Evolutionary conservation across 345 rosid genomes (phyloP).

Genomic region (Moricandia moricandioides): DNA sequence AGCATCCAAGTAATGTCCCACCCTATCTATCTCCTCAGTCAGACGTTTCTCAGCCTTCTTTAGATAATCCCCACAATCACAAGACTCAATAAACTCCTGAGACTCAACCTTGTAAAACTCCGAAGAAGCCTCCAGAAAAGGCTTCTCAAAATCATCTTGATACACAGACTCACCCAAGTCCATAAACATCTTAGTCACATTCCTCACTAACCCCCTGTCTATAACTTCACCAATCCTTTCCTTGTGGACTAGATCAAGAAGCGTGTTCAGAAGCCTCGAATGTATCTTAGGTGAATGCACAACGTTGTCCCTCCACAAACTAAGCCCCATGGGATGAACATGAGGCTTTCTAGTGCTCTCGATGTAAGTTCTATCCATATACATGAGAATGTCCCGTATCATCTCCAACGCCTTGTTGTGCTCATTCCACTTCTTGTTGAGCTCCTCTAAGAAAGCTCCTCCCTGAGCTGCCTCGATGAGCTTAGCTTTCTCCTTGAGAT

Average conservation of each 20-base stretch:
- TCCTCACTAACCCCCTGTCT: conserved; percentile 90
- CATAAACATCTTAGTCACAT: conserved; percentile 87
- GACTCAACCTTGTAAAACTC: conserved; percentile 92
- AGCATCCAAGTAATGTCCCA: conserved; percentile 80
- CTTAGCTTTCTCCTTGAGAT: conserved; percentile 77
- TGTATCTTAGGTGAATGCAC: conserved; percentile 74
- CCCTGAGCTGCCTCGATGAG: conserved; percentile 90
- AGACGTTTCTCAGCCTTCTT: conserved; percentile 92
- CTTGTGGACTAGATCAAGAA: conserved; percentile 76
- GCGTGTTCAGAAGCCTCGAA: conserved; percentile 64
- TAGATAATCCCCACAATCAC: conserved; percentile 92
- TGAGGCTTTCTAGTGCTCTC: conserved; percentile 76
- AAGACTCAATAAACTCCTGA: conserved; percentile 82
- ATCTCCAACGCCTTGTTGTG: conserved; percentile 96
- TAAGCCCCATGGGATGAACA: conserved; percentile 90
- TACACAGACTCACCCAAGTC: conserved; percentile 90
- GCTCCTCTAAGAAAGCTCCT: conserved; percentile 82
- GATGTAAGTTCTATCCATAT: conserved; percentile 94
- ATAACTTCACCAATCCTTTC: conserved; percentile 93
- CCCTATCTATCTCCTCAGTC: conserved; percentile 95
- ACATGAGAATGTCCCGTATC: conserved; percentile 98
- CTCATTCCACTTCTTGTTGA: conserved; percentile 95
- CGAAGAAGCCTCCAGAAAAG: conserved; percentile 81
- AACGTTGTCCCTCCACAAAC: conserved; percentile 87
- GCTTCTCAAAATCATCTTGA: conserved; percentile 97